Evolutionary conservation across 2,329 filamentous ascomycete genomes (phyloP).

Genomic region (Fusarium pseudoanthophilum): DNA sequence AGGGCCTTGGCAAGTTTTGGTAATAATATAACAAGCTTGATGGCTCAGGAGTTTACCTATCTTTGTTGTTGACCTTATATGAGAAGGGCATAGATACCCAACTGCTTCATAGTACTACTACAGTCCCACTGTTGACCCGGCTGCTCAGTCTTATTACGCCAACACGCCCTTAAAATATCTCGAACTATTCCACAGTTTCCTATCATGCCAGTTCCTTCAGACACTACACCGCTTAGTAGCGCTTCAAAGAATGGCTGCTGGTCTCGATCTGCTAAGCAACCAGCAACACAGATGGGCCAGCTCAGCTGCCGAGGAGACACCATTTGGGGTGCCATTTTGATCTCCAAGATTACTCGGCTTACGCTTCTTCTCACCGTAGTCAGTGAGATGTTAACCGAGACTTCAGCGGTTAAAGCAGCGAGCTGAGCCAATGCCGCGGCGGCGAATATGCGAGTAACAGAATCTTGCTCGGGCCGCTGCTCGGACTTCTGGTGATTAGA

Average conservation of each 20-base stretch:
- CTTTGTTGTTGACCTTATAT: neutral
- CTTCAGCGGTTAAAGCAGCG: neutral
- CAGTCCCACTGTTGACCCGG: neutral
- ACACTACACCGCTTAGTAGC: rapidly evolving
- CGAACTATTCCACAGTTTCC: neutral
- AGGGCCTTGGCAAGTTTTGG: too few relatives aligned
- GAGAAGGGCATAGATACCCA: neutral
- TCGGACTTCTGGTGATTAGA: neutral
- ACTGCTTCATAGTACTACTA: neutral
- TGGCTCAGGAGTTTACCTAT: too few relatives aligned
- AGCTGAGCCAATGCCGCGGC: neutral
- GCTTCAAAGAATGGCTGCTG: neutral
- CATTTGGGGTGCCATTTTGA: neutral
- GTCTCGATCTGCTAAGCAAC: neutral
- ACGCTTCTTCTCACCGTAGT: neutral
- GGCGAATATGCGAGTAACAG: conserved; percentile 1
- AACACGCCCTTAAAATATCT: neutral
- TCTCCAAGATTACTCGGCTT: neutral
- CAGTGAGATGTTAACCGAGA: rapidly evolving
- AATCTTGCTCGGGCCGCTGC: neutral
- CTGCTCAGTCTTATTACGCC: neutral
- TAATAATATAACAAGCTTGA: too few relatives aligned
- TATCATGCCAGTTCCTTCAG: neutral
- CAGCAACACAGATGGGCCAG: neutral
- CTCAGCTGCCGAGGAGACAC: neutral